Base-by-base conservation (phyloP, 108 stramenopile species). In the Discostella pseudostelligera region DNA sequence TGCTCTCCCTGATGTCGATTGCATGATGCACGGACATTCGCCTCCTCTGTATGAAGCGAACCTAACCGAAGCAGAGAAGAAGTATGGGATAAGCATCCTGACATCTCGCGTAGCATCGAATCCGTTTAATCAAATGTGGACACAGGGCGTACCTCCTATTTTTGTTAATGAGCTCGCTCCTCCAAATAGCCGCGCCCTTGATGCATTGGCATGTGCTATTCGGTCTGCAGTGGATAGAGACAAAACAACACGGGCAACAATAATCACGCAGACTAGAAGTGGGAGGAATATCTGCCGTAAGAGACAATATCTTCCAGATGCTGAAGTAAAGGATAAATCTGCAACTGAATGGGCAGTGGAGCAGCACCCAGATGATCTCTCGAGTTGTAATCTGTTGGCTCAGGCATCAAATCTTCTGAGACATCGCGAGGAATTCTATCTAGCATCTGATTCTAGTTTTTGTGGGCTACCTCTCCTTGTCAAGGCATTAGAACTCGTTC, bases 111-210 rank as follows among this genome's bases (percentile, higher is more conserved):
- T 91, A 56, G 84, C 81, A 35, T 73, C 73, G 3, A 78, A 91
- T 59, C 87, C 89, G 13, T 66, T 75, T 45, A 91, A 91, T 64
- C 64, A 87, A 62, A 84, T 83, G 35, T 91, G 90, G 90, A 87
- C 88, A 44, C 87, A 87, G 59, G 87, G 87, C 59, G 74, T 85
- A 22, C 90, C 86, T 5, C 85, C 84, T 9, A 74, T 91, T 17
- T 87, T 78, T 54, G 63, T 87, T 21, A 86, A 88, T 67, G 83
- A 84, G 54, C 83, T 83, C 22, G 86, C 90, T 8, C 83, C 90
- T 7, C 67, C 81, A 4, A 64, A 39, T 14, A 82, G 86, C 48
- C 83, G 87, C 16, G 80, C 82, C 19, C 61, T 91, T 21, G 87
- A 91, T 73, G 87, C 83, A 29, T 46, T 91, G 57, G 87, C 87